Conservation (phyloP, 2,329 filamentous ascomycete species). For the Xylariaceae sp. region DNA sequence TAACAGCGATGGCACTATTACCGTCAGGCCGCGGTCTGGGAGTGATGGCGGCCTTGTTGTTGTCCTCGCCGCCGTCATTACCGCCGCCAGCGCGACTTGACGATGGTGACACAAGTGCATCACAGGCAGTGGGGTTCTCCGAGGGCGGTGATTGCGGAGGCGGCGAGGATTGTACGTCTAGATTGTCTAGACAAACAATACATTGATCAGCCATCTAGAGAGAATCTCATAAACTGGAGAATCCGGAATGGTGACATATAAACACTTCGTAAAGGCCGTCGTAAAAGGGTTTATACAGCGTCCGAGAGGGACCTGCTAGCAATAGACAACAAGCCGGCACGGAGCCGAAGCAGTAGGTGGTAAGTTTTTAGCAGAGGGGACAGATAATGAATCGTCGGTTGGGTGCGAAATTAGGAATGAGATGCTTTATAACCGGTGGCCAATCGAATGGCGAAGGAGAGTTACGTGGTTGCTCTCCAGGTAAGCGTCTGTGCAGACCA, state of each 20-base stretch:
- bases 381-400: slow-evolving; percentile 11
- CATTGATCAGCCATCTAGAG: slow-evolving; percentile 56
- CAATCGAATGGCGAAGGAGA: slow-evolving; percentile 13
- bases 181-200: slow-evolving; percentile 63
- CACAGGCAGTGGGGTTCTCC: slow-evolving; percentile 15
- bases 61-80: slow-evolving; percentile 16
- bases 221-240: slow-evolving; percentile 30
- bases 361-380: slow-evolving; percentile 3
- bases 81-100: slow-evolving; percentile 17
- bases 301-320: slow-evolving; percentile 10
- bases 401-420: slow-evolving; percentile 4
- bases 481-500: slow-evolving; percentile 6
- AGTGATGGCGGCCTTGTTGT: slow-evolving; percentile 22
- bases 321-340: slow-evolving; percentile 21
- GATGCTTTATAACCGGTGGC: slow-evolving; percentile 5
- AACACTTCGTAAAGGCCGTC: slow-evolving; percentile 35
- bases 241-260: slow-evolving; percentile 33
- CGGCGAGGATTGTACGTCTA: slow-evolving; percentile 34
- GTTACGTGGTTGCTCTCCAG: slow-evolving; percentile 13
- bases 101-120: slow-evolving; percentile 20
- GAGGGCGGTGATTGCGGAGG: slow-evolving; percentile 25
- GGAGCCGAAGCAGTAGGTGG: slow-evolving; percentile 3
- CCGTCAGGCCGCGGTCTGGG: slow-evolving; percentile 24
- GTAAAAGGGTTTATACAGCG: slow-evolving; percentile 14
- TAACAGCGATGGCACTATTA: slow-evolving; percentile 49